A percentile compares a stretch with the other conserved stretches of the same genome.
These are phyloP conservation scores for Pseudocohnilembus persalinus DNA, from an alignment of 169 alveolate genomes.

Conservation along the genomic window DNA sequence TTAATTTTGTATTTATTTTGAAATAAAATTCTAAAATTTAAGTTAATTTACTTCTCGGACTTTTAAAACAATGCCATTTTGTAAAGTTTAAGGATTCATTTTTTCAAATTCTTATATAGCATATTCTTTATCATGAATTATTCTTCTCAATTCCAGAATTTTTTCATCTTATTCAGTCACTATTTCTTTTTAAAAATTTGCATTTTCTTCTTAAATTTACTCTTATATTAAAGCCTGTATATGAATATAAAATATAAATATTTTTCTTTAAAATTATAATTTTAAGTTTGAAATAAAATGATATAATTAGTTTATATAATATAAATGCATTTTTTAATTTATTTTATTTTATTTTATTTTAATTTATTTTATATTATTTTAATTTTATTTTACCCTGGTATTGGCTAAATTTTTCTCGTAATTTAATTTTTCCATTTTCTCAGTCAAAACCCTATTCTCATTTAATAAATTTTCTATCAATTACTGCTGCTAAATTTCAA, in stretches of 20 bases:
- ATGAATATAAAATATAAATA: background rate
- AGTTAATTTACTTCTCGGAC: slow-evolving; percentile 26
- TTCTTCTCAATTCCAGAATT: slow-evolving; percentile 39
- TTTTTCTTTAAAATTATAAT: background rate
- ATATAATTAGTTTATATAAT: too few species aligned
- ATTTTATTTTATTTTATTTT: too few species aligned
- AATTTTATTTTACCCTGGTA: slow-evolving; percentile 6
- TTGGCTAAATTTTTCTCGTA: slow-evolving; percentile 13
- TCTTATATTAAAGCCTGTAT: slow-evolving; percentile 17
- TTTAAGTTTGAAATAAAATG: background rate
- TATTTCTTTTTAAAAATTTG: slow-evolving; percentile 24
- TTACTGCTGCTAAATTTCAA: background rate
- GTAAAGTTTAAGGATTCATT: slow-evolving; percentile 31
- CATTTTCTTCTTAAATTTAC: slow-evolving; percentile 13
- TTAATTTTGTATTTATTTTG: background rate
- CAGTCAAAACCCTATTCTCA: slow-evolving; percentile 6
- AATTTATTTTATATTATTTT: too few species aligned
- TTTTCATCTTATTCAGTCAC: slow-evolving; percentile 42
- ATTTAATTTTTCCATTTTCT: background rate
- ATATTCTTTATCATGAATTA: slow-evolving; percentile 49
- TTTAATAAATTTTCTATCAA: slow-evolving; percentile 9
- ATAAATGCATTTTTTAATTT: too few species aligned
- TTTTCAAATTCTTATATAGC: slow-evolving; percentile 42
- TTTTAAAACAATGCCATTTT: slow-evolving; percentile 32
- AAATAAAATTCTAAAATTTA: background rate